Evolutionary conservation across 768 basidiomycete species (phyloP), one percentile per base, ranked within the genome.

Genomic region (Terana coerulea): DNA sequence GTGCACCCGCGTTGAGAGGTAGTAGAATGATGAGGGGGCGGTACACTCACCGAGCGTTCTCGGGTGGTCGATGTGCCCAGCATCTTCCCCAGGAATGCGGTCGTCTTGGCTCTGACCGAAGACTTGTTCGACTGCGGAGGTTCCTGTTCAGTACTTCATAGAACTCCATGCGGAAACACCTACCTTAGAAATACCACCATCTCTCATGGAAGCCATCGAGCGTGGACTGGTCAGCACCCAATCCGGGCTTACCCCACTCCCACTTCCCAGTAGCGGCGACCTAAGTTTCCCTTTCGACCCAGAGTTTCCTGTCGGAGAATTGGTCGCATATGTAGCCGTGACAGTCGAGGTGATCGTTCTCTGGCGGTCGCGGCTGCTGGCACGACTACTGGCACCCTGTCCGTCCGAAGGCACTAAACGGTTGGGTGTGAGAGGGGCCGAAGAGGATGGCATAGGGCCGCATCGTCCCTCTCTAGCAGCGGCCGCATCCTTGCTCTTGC

Each of bases 21-120:
- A 19, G 15, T 5, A 37, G 24, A 52, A 7, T 15, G 15, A 8
- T 19, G 21, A 14, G 8, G 39, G 21, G 55, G 31, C 37, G 44
- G 56, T 66, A 77, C 11, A 54, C 69, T 64, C 67, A 89, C 87
- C 48, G 82, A 83, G 67, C 85, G 80, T 64, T 89, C 86, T 43
- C 86, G 76, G 26, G 80, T 75, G 28, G 76, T 77, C 42, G 70
- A 74, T 59, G 84, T 78, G 3, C 88, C 87, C 33, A 85, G 69
- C 83, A 92, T 85, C 68, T 84, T 90, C 2, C 87, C 88, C 56
- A 86, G 73, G 63, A 92, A 83, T 40, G 86, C 86, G 60, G 79
- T 86, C n/a, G 88, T 88, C 65, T 88, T 91, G 31, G 81, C 77
- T 55, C 87, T 72, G 51, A 91, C 83, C 5, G 88, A 82, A 10